phyloP scores from a whole-genome alignment of 345 rosid genomes.

The Rubroshorea leprosula region DNA sequence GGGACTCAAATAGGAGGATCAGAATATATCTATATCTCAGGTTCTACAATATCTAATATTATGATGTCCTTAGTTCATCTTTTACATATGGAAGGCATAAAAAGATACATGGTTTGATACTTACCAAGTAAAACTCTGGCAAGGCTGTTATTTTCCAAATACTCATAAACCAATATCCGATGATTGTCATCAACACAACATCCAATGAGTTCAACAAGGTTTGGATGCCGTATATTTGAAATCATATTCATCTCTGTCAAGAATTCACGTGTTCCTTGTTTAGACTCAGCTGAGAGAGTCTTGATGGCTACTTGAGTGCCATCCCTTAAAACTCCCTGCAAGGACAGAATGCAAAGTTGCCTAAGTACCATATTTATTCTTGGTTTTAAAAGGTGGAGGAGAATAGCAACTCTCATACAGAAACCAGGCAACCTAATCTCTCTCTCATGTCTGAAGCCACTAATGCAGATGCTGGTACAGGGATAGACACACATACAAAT shows the following conservation, averaged over 20 bases:
- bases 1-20: neutral
- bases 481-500: neutral
- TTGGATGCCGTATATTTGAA: conserved; percentile 49
- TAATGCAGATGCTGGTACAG: too few species aligned
- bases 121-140: conserved; percentile 54
- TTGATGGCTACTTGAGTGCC: conserved; percentile 54
- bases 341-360: neutral
- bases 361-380: neutral
- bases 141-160: conserved; percentile 67
- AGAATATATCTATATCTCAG: too few species aligned
- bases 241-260: conserved; percentile 55
- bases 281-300: conserved; percentile 54
- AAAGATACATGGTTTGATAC: neutral
- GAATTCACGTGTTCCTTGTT: conserved; percentile 55
- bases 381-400: too few species aligned
- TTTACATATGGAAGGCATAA: neutral
- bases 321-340: conserved; percentile 59
- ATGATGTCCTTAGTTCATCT: neutral
- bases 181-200: conserved; percentile 50
- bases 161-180: conserved; percentile 59
- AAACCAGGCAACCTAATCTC: neutral
- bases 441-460: too few species aligned
- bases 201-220: conserved; percentile 66
- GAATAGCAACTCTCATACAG: neutral
- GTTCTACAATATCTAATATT: neutral